Base-by-base conservation (phyloP, 306 rosid species). In the Prunus mume region DNA sequence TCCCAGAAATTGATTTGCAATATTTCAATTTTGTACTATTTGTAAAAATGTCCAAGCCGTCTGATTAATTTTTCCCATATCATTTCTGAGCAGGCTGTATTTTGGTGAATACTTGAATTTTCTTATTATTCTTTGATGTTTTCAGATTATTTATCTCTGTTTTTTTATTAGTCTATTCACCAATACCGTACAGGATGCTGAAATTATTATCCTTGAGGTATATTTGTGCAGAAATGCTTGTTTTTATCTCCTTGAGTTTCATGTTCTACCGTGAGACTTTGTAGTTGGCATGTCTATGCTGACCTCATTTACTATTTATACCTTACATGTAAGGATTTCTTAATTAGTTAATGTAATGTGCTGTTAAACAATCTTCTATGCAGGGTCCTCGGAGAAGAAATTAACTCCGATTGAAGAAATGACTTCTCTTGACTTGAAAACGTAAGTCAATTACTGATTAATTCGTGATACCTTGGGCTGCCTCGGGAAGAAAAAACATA, bases 371-470 rank as follows among this genome's bases (percentile, higher is more conserved):
- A 81, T 43, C 68, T 47, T 79, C 73, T 78, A 86, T 89, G 43
- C 43, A 93, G 99, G 97, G 65, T 72, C 91, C 74, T 52, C 75
- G 2, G 99, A 93, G 77, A 92, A 86, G 80, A 90, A 81, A 74
- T 46, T 84, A 78, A 84, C 87, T 78, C 62, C 93, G 63, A 82
- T 92, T 63, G 97, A 90, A 66, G 99, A 92, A 55, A 86, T 92
- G 49, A 75, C 99, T 28, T 85, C 93, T 76, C 88, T 96, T 50
- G 97, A 93, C 89, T 84, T 92, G 85, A 96, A 91, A 91, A 87
- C 97, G 99, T 96, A 85, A 87, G 97, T 73, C 43, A 61, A 52
- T 80, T 65, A 60, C 75, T 28, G 66, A 55, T 69, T 74, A 54
- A 57, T 78, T 56, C 22, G 65, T 82, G 57, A 50, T 34, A 63